Percentiles rank a stretch among this genome's conserved stretches.
phyloP scores from a whole-genome alignment of 345 rosid genomes.

The Hypericum perforatum region DNA sequence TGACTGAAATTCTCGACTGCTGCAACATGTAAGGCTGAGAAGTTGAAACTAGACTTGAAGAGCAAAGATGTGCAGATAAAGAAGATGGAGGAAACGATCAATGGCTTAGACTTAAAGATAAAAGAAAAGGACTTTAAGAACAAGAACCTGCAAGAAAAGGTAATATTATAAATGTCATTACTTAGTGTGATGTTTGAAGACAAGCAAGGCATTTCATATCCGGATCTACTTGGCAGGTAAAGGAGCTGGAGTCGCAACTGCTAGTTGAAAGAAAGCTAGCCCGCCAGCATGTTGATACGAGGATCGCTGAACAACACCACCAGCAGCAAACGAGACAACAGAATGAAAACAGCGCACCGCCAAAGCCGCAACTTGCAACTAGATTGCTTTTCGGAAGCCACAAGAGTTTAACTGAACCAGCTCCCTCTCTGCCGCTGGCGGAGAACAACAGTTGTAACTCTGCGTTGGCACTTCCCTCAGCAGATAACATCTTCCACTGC shows the following conservation, averaged over 20 bases:
- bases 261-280: conserved; percentile 89
- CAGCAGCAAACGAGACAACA: conserved; percentile 40
- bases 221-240: conserved; percentile 36
- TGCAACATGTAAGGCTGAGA: conserved; percentile 44
- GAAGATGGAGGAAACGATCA: conserved; percentile 76
- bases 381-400: conserved; percentile 27
- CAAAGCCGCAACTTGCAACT: conserved; percentile 45
- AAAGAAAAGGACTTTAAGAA: conserved; percentile 71
- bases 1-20: not conserved
- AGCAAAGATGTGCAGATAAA: conserved; percentile 72
- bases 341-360: conserved; percentile 35
- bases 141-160: conserved; percentile 82
- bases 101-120: conserved; percentile 55
- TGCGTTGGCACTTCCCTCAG: conserved; percentile 23
- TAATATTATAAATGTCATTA: conserved; percentile 12
- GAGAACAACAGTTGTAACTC: conserved; percentile 34
- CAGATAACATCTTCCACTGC: conserved; percentile 28
- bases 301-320: conserved; percentile 59
- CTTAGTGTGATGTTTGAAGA: not conserved
- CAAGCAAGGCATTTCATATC: not conserved
- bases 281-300: conserved; percentile 87
- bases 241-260: conserved; percentile 85
- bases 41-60: conserved; percentile 74
- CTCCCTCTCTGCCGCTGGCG: conserved; percentile 20
- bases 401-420: conserved; percentile 33